These are phyloP conservation scores for Pseudocercospora eumusae DNA, from an alignment of 2,329 filamentous ascomycete species.

Conservation along the genomic window DNA sequence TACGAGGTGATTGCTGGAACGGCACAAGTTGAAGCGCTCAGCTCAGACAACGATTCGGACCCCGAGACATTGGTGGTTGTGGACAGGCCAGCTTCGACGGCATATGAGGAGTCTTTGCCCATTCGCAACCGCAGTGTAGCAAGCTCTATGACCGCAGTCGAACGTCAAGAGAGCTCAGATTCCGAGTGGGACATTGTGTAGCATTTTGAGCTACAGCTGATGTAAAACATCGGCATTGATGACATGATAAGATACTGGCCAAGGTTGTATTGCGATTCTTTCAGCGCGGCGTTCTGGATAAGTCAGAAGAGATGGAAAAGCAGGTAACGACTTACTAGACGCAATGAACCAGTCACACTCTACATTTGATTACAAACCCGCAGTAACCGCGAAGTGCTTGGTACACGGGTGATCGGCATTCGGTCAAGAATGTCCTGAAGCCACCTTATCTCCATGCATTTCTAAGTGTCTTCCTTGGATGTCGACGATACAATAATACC, in stretches of 20 bases:
- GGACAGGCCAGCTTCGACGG: neutral
- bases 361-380: neutral
- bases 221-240: neutral
- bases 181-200: slow-evolving; percentile 19
- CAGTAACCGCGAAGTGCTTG: slow-evolving; percentile 2
- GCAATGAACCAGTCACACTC: neutral
- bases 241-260: neutral
- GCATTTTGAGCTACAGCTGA: neutral
- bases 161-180: slow-evolving; percentile 7
- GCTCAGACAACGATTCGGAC: slow-evolving; percentile 24
- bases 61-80: slow-evolving; percentile 20
- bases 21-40: slow-evolving; percentile 15
- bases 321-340: neutral
- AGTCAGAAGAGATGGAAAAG: neutral
- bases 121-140: slow-evolving; percentile 9
- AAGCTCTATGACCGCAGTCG: slow-evolving; percentile 9
- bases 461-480: neutral
- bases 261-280: neutral
- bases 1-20: slow-evolving; percentile 17
- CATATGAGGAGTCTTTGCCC: neutral
- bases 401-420: slow-evolving; percentile 8
- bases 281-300: neutral
- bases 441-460: slow-evolving; percentile 1
- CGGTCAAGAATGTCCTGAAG: neutral
- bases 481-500: neutral